A percentile compares a stretch with the other conserved stretches of the same genome.
These are phyloP conservation scores for Lichtheimia ornata DNA, from an alignment of 371 early-diverging fungal species.

Conservation along the genomic window DNA sequence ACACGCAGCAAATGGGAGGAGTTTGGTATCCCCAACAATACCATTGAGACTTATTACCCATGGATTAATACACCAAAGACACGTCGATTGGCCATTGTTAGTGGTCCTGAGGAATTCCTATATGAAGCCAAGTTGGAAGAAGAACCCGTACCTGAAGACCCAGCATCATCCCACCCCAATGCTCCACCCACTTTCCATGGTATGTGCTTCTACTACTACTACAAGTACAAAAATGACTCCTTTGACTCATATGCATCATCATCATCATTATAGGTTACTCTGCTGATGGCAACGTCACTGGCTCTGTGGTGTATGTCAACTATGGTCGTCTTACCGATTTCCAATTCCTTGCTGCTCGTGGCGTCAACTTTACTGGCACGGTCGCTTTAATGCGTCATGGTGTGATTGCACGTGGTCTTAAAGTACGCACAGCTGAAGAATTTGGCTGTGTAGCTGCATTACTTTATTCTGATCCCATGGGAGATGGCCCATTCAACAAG, in stretches of 20 bases:
- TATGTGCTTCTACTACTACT: background rate
- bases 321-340: constrained; percentile 65
- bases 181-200: constrained; percentile 66
- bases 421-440: constrained; percentile 61
- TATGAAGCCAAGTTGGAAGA: constrained; percentile 59
- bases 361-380: constrained; percentile 47
- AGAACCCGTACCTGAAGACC: constrained; percentile 53
- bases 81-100: constrained; percentile 56
- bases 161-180: constrained; percentile 29
- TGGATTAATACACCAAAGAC: constrained; percentile 54
- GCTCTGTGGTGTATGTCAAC: constrained; percentile 64
- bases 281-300: constrained; percentile 65
- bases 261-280: constrained; percentile 39
- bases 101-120: constrained; percentile 35
- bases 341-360: constrained; percentile 35
- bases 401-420: constrained; percentile 51
- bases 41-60: constrained; percentile 63
- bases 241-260: no score
- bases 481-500: constrained; percentile 33
- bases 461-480: constrained; percentile 38
- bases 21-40: constrained; percentile 53
- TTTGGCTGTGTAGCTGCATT: constrained; percentile 60
- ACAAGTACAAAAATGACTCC: no score
- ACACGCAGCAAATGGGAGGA: constrained; percentile 48
- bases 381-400: constrained; percentile 68